phyloP scores from a whole-genome alignment of 257 asterid genomes.

The Capsicum pubescens region DNA sequence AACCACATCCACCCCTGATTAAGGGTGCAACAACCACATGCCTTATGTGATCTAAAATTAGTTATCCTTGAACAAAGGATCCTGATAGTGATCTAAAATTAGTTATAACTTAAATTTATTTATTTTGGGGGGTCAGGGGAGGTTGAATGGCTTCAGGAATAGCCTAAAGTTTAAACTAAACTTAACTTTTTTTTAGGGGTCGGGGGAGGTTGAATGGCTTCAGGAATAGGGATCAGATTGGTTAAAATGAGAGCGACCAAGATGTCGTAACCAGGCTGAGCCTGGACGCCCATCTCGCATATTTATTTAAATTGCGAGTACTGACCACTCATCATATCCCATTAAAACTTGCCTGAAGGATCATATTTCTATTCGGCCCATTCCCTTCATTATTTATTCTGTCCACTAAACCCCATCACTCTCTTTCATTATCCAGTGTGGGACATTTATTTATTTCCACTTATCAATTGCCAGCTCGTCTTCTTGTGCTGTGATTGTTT shows the following conservation, averaged over 20 bases:
- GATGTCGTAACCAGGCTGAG: slow-evolving; percentile 76
- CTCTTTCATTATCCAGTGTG: slow-evolving; percentile 41
- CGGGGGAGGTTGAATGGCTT: background rate
- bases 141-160: too few relatives aligned
- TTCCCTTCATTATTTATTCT: background rate
- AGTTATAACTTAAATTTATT: too few relatives aligned
- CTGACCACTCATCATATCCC: slow-evolving; percentile 81
- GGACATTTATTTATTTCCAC: slow-evolving; percentile 27
- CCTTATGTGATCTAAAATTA: too few relatives aligned
- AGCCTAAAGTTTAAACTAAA: too few relatives aligned
- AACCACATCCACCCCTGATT: too few relatives aligned
- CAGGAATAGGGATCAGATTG: slow-evolving; percentile 43
- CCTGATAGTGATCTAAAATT: too few relatives aligned
- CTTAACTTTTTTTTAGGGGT: too few relatives aligned
- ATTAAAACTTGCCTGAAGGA: slow-evolving; percentile 77
- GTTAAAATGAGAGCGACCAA: slow-evolving; percentile 48
- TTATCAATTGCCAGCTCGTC: background rate
- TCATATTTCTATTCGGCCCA: accelerated
- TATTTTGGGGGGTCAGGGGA: too few relatives aligned
- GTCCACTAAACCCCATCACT: background rate
- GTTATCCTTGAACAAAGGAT: too few relatives aligned
- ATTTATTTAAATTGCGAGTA: slow-evolving; percentile 46
- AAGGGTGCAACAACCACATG: too few relatives aligned
- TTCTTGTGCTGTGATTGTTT: too few relatives aligned
- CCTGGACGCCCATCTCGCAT: slow-evolving; percentile 70